phyloP scores from a whole-genome alignment of 1,139 yeast species.

The Pichia sp. region DNA sequence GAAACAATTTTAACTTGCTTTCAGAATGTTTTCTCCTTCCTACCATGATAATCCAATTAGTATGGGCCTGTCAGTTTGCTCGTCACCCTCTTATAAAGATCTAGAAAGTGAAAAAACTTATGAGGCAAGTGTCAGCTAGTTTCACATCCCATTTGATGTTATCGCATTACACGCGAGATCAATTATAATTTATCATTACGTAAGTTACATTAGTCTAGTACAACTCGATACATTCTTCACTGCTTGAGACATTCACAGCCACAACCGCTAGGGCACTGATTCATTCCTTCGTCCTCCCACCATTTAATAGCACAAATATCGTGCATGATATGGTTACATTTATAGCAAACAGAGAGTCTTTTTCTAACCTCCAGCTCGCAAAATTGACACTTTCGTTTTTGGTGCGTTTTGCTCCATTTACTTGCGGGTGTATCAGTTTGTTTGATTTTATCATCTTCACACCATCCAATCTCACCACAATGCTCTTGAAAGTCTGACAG shows the following conservation, averaged over 20 bases:
- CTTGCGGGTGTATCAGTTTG: background rate
- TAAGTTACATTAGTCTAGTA: too few species aligned
- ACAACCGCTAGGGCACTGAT: slow-evolving; percentile 83
- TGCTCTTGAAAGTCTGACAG: slow-evolving; percentile 29
- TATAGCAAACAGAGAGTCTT: slow-evolving; percentile 58
- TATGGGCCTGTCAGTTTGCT: too few species aligned
- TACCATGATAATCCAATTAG: background rate
- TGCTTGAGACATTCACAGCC: slow-evolving; percentile 62
- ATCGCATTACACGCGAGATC: too few species aligned
- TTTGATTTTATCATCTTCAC: slow-evolving; percentile 13
- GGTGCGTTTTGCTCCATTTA: slow-evolving; percentile 12
- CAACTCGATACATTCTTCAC: background rate
- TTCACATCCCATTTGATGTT: too few species aligned
- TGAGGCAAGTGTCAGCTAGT: too few species aligned
- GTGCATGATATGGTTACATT: slow-evolving; percentile 76
- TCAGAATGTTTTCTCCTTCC: slow-evolving; percentile 16
- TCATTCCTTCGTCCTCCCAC: slow-evolving; percentile 51
- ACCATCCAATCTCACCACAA: slow-evolving; percentile 36
- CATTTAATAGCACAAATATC: slow-evolving; percentile 71
- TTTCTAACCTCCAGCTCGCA: slow-evolving; percentile 58
- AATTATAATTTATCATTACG: too few species aligned
- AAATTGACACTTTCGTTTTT: slow-evolving; percentile 40
- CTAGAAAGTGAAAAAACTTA: too few species aligned
- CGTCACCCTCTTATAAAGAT: too few species aligned
- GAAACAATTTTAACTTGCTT: slow-evolving; percentile 29